A percentile compares a stretch with the other conserved stretches of the same genome.
Evolutionary conservation across 1,284 basidiomycete species (phyloP).

Genomic region (Ustilago cynodontis): DNA sequence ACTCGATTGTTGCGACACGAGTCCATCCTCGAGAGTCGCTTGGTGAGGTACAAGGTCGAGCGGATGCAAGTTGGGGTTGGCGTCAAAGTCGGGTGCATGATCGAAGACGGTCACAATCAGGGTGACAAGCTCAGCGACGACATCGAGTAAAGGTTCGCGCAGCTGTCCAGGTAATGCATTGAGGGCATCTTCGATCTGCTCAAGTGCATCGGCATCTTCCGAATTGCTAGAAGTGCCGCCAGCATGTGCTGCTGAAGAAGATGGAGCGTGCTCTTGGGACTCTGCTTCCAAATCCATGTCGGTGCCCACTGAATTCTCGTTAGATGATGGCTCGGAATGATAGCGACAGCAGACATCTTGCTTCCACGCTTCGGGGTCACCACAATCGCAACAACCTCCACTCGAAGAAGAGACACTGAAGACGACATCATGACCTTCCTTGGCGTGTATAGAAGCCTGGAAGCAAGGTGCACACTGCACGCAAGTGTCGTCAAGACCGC

Average conservation of each 20-base stretch:
- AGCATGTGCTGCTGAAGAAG: background rate
- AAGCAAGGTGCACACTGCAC: slow-evolving; percentile 69
- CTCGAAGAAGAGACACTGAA: slow-evolving; percentile 64
- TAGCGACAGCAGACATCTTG: slow-evolving; percentile 63
- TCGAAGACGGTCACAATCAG: slow-evolving; percentile 88
- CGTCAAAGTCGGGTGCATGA: slow-evolving; percentile 82
- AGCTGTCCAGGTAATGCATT: slow-evolving; percentile 72
- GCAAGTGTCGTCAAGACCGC: slow-evolving; percentile 68
- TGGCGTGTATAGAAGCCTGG: slow-evolving; percentile 61
- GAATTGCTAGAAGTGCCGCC: background rate
- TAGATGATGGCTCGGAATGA: slow-evolving; percentile 42
- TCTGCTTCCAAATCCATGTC: slow-evolving; percentile 47
- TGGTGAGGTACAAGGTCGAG: slow-evolving; percentile 77
- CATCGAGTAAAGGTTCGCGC: slow-evolving; percentile 79
- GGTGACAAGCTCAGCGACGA: slow-evolving; percentile 82
- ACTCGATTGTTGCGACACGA: slow-evolving; percentile 18
- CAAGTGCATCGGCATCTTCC: slow-evolving; percentile 32
- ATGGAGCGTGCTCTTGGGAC: slow-evolving; percentile 12
- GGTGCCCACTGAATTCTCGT: slow-evolving; percentile 3
- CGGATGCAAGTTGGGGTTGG: slow-evolving; percentile 73
- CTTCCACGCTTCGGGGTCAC: slow-evolving; percentile 69
- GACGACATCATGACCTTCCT: slow-evolving; percentile 65
- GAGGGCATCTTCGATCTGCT: slow-evolving; percentile 35
- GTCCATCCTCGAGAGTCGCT: slow-evolving; percentile 58
- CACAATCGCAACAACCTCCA: slow-evolving; percentile 69